Conservation (phyloP, 2,329 filamentous ascomycete species). For the Diaporthe citri region DNA sequence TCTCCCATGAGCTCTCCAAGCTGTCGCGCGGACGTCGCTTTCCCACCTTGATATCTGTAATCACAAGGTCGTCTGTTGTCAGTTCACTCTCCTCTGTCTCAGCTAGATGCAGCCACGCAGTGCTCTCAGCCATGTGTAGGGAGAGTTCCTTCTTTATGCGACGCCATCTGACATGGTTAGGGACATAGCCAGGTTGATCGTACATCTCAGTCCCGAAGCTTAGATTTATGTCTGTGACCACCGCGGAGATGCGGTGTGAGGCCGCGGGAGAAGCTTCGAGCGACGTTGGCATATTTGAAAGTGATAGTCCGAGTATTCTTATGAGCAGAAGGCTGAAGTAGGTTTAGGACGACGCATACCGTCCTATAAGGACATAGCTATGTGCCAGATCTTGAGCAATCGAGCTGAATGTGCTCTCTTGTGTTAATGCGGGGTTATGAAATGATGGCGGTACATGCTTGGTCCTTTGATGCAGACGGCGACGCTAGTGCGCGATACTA, state of each 20-base stretch:
- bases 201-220: constrained; percentile 43
- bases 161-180: constrained; percentile 62
- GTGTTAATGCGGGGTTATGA: neutral
- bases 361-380: neutral
- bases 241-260: constrained; percentile 21
- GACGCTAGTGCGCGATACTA: neutral
- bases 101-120: constrained; percentile 74
- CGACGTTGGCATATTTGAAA: neutral
- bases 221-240: constrained; percentile 52
- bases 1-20: constrained; percentile 65
- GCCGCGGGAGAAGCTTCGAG: neutral
- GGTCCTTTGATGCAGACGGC: neutral
- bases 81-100: constrained; percentile 74
- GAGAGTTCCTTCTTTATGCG: constrained; percentile 78
- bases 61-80: constrained; percentile 68
- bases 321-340: neutral
- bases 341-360: neutral
- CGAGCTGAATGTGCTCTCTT: neutral
- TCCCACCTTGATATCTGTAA: constrained; percentile 73
- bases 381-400: neutral
- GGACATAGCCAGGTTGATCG: constrained; percentile 43
- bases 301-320: fast-evolving
- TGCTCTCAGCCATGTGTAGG: constrained; percentile 71
- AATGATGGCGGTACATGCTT: neutral
- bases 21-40: constrained; percentile 56